Evolutionary conservation across 2,329 filamentous ascomycete genomes (phyloP).

Genomic region (Trichoderma sp.): DNA sequence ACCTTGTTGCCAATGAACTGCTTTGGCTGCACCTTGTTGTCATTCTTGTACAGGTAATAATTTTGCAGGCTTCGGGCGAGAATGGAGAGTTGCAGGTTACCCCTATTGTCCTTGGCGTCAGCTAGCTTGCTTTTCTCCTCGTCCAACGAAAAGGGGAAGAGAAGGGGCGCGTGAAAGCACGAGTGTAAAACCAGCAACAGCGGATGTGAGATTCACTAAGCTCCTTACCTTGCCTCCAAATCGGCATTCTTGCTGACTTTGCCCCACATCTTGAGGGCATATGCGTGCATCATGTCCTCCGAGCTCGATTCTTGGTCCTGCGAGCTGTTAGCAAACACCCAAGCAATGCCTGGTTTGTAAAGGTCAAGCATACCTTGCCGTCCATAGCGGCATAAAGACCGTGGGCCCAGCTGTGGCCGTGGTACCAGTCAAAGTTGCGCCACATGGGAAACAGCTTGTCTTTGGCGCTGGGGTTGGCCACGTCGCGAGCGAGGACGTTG

Average conservation of each 20-base stretch:
- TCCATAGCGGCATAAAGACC: conserved; percentile 71
- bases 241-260: conserved; percentile 71
- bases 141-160: not conserved
- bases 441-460: conserved; percentile 81
- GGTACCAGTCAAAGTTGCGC: conserved; percentile 88
- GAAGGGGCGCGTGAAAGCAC: not conserved
- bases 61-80: conserved; percentile 70
- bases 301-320: conserved; percentile 81
- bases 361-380: conserved; percentile 59
- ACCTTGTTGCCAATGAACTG: conserved; percentile 82
- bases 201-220: no score
- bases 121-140: not conserved
- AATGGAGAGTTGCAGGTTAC: conserved; percentile 82
- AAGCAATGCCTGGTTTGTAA: not conserved
- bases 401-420: conserved; percentile 93
- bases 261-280: conserved; percentile 95
- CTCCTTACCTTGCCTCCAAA: conserved; percentile 70
- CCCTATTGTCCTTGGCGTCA: conserved; percentile 43
- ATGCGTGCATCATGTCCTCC: conserved; percentile 85
- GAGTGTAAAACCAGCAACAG: not conserved
- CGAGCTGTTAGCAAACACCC: not conserved
- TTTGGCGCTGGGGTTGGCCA: conserved; percentile 70
- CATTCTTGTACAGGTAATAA: conserved; percentile 78
- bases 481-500: conserved; percentile 80
- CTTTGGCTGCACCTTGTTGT: conserved; percentile 70